Base-by-base conservation (phyloP, 202 grass and related monocot species). In the Miscanthus sacchariflorus region DNA sequence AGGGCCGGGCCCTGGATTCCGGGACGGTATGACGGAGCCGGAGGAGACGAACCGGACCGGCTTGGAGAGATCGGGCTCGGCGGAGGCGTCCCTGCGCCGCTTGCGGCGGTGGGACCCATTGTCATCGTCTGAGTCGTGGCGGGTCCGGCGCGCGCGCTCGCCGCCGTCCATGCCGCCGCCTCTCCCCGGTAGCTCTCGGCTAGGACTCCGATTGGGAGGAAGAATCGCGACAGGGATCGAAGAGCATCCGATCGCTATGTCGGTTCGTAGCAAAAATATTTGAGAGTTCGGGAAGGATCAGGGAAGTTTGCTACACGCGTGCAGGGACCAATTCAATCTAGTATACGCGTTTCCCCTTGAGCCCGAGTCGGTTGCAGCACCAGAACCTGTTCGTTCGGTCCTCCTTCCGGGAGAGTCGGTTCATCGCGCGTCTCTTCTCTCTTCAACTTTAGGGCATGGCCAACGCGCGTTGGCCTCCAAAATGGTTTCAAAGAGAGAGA, bases 11-110 rank as follows among this genome's bases (percentile, higher is more conserved):
- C 92, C 79, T 25, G 88, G 74, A 15, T 90, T 78, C 17, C 85
- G n/a, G 52, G 40, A 79, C 3, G 92, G 86, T 81, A 83, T 87
- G 58, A 79, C 84, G 5, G 81, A 68, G 44, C 94, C 90, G 12
- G 87, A 79, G 45, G 94, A 93, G 43, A 95, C 88, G 33, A 95
- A 94, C 10, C 84, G 86, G 12, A 98, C 90, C 25, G 91, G 90
- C 81, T 87, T 92, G 70, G 91, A 86, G 81, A 98, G 78, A 13
- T 91, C 93, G 10, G 84, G 70, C 84, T 87, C 58, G 1, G 21
- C 91, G 40, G 86, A 46, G 5, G 28, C 78, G 17, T 89, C 86
- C 44, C 61, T 68, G 12, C 80, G 79, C 12, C 83, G 87, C 82
- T 89, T 89, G 68, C 80, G 84, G 61, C 77, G 76, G 19, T 83